A percentile compares a stretch with the other conserved stretches of the same genome.
phyloP scores from a whole-genome alignment of 306 rosid genomes.

The Canavalia ensiformis region DNA sequence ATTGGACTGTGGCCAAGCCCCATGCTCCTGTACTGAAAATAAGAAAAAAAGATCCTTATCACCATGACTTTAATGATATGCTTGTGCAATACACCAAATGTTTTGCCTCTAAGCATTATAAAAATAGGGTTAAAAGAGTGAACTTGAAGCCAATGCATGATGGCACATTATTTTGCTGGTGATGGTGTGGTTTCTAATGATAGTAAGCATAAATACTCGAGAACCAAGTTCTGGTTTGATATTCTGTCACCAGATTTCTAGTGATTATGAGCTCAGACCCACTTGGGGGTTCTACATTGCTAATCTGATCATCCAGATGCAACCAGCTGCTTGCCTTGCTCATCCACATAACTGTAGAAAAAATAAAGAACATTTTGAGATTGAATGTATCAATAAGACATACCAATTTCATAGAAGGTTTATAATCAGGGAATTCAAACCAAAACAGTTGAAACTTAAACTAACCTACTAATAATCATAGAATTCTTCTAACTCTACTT shows the following conservation, averaged over 20 bases:
- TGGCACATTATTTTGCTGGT: conserved; percentile 54
- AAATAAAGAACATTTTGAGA: conserved; percentile 24
- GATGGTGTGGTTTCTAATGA: conserved; percentile 92
- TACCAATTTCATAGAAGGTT: not conserved
- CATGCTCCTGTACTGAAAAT: conserved; percentile 89
- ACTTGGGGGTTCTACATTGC: conserved; percentile 67
- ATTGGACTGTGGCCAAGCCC: conserved; percentile 88
- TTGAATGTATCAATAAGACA: not conserved
- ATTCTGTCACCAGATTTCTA: conserved; percentile 57
- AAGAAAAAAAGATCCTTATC: not conserved
- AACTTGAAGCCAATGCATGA: conserved; percentile 86
- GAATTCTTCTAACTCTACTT: conserved; percentile 92
- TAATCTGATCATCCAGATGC: conserved; percentile 63
- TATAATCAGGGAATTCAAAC: conserved; percentile 3
- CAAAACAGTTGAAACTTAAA: conserved; percentile 11
- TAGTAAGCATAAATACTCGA: conserved; percentile 94
- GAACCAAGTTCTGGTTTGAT: conserved; percentile 82
- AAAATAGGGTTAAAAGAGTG: conserved; percentile 35
- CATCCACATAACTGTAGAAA: conserved; percentile 75
- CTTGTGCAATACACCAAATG: not conserved
- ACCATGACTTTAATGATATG: conserved; percentile 35
- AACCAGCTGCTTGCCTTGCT: conserved; percentile 81
- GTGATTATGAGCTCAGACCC: conserved; percentile 88
- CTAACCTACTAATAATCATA: conserved; percentile 92
- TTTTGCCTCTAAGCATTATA: not conserved